Percentiles rank a stretch among this genome's conserved stretches.
Conservation (phyloP, 129 eudicot species). For the Pulicaria dysenterica region DNA sequence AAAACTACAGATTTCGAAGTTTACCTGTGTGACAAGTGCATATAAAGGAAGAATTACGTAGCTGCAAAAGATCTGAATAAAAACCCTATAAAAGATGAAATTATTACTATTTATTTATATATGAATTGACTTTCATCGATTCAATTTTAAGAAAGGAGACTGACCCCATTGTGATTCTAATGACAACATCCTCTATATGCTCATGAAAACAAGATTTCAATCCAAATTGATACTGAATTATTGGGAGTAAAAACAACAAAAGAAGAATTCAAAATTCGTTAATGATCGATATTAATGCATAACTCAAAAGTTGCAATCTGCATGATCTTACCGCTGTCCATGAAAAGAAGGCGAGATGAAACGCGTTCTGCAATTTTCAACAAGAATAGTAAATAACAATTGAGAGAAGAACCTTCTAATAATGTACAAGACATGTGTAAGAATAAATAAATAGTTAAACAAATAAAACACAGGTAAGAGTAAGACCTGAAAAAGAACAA, state of each 20-base stretch:
- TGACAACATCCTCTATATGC: constrained; percentile 42
- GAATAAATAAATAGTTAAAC: too few relatives aligned
- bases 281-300: not conserved
- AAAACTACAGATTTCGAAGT: not conserved
- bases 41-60: constrained; percentile 75
- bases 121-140: not conserved
- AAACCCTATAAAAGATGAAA: constrained; percentile 32
- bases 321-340: constrained; percentile 58
- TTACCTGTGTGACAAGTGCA: constrained; percentile 74
- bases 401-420: too few relatives aligned
- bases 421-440: too few relatives aligned
- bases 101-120: not conserved
- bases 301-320: not conserved
- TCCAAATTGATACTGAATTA: constrained; percentile 60
- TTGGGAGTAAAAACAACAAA: not conserved
- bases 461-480: too few relatives aligned
- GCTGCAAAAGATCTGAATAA: constrained; percentile 63
- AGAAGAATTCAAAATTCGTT: not conserved
- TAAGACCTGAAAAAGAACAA: constrained; percentile 66
- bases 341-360: constrained; percentile 63
- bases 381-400: too few relatives aligned
- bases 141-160: constrained; percentile 15
- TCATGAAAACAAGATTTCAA: constrained; percentile 69
- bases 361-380: constrained; percentile 56
- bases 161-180: constrained; percentile 61